A percentile compares a stretch with the other conserved stretches of the same genome.
Evolutionary conservation across 208 protist species (phyloP).

Genomic region (Leishmania guyanensis): DNA sequence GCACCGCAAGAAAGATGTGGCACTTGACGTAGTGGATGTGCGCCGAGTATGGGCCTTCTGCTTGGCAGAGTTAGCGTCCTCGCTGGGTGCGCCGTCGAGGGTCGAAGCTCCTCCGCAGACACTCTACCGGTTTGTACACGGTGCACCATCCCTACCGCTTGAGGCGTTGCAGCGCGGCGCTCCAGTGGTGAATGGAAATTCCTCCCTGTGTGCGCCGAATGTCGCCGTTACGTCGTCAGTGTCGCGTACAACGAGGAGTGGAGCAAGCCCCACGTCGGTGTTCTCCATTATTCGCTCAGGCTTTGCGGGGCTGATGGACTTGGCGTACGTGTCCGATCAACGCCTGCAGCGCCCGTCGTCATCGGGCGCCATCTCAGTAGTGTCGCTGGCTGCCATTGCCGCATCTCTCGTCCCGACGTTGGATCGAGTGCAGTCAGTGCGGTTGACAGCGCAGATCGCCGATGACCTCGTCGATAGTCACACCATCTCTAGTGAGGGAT

Average conservation of each 20-base stretch:
- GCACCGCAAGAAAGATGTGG: constrained; percentile 17
- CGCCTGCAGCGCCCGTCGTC: constrained; percentile 34
- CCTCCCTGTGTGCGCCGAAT: neutral
- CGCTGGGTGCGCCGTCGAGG: neutral
- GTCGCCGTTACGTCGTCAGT: neutral
- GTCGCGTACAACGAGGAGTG: neutral
- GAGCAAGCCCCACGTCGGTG: neutral
- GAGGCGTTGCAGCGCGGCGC: constrained; percentile 24
- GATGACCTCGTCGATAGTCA: neutral
- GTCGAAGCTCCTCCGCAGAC: neutral
- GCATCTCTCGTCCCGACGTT: constrained; percentile 42
- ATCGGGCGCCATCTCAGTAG: constrained; percentile 36
- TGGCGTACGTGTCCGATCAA: constrained; percentile 50
- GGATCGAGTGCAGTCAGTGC: constrained; percentile 37
- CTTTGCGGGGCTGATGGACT: constrained; percentile 52
- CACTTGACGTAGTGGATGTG: constrained; percentile 24
- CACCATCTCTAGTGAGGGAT: too few relatives aligned
- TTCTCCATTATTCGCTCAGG: constrained; percentile 28
- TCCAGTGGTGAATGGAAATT: neutral
- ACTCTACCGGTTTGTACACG: constrained; percentile 16
- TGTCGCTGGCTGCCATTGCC: constrained; percentile 46
- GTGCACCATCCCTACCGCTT: constrained; percentile 27
- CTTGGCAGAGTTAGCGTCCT: neutral
- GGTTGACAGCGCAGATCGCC: constrained; percentile 21
- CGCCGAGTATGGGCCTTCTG: constrained; percentile 35